phyloP scores from a whole-genome alignment of 23 red algal species.

The Chondrus crispus region DNA sequence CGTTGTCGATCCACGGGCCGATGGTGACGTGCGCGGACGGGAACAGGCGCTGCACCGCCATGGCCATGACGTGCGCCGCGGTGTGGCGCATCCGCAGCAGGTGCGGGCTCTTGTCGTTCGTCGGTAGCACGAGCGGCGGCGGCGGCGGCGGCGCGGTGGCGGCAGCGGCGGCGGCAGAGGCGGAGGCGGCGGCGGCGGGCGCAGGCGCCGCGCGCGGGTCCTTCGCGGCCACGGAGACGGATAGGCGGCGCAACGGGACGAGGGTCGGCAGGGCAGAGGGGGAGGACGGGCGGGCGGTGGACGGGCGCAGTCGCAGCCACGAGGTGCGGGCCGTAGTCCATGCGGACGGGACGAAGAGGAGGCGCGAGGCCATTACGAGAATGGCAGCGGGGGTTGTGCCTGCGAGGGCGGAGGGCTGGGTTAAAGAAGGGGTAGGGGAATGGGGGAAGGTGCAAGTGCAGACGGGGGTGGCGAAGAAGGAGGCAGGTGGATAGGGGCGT shows the following conservation, averaged over 20 bases:
- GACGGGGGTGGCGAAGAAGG: too few relatives aligned
- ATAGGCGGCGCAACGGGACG: background rate
- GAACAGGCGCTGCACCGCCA: constrained; percentile 99
- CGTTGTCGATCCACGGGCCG: constrained; percentile 99
- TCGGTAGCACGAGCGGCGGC: constrained; percentile 64
- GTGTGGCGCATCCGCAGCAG: constrained; percentile 91
- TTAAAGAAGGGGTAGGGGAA: too few relatives aligned
- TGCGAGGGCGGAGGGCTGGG: too few relatives aligned
- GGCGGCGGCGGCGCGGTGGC: background rate
- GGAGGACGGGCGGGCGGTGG: background rate
- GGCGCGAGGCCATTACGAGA: background rate
- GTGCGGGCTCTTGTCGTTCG: constrained; percentile 61
- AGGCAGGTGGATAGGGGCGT: too few relatives aligned
- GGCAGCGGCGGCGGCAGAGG: background rate
- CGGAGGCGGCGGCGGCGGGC: background rate
- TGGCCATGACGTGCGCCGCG: constrained; percentile 95
- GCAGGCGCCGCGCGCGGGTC: background rate
- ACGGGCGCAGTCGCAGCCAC: background rate
- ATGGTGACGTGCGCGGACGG: constrained; percentile 96
- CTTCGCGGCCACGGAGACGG: background rate
- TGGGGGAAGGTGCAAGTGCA: too few relatives aligned
- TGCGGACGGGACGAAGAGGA: background rate
- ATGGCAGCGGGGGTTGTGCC: too few relatives aligned
- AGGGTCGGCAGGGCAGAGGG: background rate
- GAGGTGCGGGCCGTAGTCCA: background rate